phyloP scores from a whole-genome alignment of 352 stramenopile species.

The Aphanomyces astaci region DNA sequence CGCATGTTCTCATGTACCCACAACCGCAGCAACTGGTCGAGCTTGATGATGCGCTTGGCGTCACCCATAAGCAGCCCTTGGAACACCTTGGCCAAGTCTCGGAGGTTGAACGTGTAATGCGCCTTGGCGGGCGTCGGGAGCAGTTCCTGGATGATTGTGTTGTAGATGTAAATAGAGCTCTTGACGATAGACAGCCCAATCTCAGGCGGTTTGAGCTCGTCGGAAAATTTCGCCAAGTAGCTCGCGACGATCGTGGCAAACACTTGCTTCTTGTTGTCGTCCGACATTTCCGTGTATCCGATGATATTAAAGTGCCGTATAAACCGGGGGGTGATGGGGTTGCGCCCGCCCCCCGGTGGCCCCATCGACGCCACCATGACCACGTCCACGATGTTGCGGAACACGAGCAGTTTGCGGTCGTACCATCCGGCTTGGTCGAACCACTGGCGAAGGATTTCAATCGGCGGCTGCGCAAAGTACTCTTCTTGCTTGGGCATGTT shows the following conservation, averaged over 20 bases:
- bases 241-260: slow-evolving; percentile 75
- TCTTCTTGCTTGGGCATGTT: slow-evolving; percentile 94
- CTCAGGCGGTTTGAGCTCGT: slow-evolving; percentile 51
- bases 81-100: slow-evolving; percentile 84
- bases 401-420: slow-evolving; percentile 87
- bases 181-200: slow-evolving; percentile 57
- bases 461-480: slow-evolving; percentile 91
- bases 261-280: slow-evolving; percentile 71
- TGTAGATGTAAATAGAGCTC: slow-evolving; percentile 74
- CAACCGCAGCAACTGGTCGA: slow-evolving; percentile 62
- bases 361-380: slow-evolving; percentile 80
- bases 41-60: slow-evolving; percentile 52
- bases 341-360: slow-evolving; percentile 64
- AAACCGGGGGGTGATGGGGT: slow-evolving; percentile 71
- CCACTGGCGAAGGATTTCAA: slow-evolving; percentile 93
- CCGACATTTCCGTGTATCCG: slow-evolving; percentile 76
- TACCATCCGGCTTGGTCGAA: slow-evolving; percentile 94
- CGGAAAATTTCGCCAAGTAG: slow-evolving; percentile 59
- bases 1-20: slow-evolving; percentile 83
- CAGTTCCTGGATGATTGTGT: slow-evolving; percentile 71
- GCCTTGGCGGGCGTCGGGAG: slow-evolving; percentile 76
- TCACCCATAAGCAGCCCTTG: slow-evolving; percentile 81
- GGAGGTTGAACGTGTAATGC: slow-evolving; percentile 85
- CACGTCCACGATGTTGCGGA: slow-evolving; percentile 88
- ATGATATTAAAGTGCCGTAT: slow-evolving; percentile 83